Evolutionary conservation across 2,329 filamentous ascomycete genomes (phyloP).

Genomic region (Neonectria magnoliae): DNA sequence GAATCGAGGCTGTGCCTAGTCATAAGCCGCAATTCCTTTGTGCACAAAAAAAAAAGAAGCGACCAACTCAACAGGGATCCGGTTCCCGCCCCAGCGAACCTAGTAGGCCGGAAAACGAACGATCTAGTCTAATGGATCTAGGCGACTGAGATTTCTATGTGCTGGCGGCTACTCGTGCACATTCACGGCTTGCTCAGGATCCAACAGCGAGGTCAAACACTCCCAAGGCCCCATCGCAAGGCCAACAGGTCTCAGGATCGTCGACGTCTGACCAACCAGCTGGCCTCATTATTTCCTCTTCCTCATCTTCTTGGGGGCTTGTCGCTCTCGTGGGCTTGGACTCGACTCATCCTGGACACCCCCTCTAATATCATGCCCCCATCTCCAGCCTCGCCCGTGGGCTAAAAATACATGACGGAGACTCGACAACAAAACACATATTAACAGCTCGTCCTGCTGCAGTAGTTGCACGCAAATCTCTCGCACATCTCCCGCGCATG

Average conservation of each 20-base stretch:
- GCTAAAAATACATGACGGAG: conserved; percentile 1
- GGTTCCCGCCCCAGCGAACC: not conserved
- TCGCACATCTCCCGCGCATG: not conserved
- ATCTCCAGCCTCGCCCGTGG: not conserved
- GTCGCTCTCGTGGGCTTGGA: not conserved
- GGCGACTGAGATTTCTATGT: conserved; percentile 2
- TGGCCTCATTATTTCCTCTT: not conserved
- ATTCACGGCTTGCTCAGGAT: not conserved
- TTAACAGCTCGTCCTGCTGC: not conserved
- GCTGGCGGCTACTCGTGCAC: conserved; percentile 16
- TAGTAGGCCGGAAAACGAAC: not conserved
- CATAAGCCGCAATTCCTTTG: conserved; percentile 26
- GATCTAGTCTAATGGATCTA: conserved; percentile 7
- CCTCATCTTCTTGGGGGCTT: not conserved
- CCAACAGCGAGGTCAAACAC: conserved; percentile 4
- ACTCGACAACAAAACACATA: not conserved
- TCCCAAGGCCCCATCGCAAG: not conserved
- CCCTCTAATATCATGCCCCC: conserved; percentile 4
- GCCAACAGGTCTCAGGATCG: not conserved
- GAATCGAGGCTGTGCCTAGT: conserved; percentile 23
- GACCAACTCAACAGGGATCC: conserved; percentile 18
- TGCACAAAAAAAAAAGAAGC: conserved; percentile 5
- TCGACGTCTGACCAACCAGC: not conserved
- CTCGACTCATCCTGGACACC: conserved; percentile 1
- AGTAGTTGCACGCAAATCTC: not conserved